These are phyloP conservation scores for Clavariopsis aquatica DNA, from an alignment of 495 filamentous ascomycete genomes.

Conservation along the genomic window DNA sequence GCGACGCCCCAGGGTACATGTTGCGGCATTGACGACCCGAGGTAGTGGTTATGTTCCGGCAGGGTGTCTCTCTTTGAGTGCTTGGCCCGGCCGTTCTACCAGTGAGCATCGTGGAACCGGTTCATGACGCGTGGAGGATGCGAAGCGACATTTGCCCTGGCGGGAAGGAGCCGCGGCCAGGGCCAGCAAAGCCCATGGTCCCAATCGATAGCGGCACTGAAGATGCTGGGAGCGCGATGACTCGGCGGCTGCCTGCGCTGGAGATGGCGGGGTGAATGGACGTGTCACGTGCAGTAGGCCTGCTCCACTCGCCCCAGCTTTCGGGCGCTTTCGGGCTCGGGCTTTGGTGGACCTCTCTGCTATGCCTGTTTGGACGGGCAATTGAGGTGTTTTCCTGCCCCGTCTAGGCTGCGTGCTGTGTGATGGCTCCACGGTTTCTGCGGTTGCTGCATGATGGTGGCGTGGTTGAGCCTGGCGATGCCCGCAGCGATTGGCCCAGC, in stretches of 20 bases:
- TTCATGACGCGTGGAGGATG: background rate
- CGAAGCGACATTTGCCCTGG: background rate
- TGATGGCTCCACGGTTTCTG: background rate
- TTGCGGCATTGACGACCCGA: slow-evolving; percentile 1
- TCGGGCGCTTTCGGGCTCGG: too few relatives aligned
- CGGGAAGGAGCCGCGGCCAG: background rate
- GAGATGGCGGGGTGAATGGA: background rate
- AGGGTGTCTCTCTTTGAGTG: background rate
- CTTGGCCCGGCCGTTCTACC: background rate
- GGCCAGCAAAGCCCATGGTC: background rate
- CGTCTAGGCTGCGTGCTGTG: background rate
- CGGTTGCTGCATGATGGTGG: background rate
- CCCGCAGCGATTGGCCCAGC: background rate
- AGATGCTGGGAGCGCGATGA: background rate
- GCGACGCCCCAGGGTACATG: background rate
- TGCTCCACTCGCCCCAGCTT: background rate
- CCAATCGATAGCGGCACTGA: background rate
- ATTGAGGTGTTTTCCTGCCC: background rate
- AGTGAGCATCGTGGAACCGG: background rate
- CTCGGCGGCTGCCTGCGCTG: background rate
- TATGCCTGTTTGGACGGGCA: background rate
- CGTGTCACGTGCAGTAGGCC: background rate
- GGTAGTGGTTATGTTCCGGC: background rate
- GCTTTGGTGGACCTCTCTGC: background rate
- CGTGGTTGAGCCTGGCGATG: background rate